phyloP scores from a whole-genome alignment of 352 stramenopile species.

The Phytophthora ohioensis region DNA sequence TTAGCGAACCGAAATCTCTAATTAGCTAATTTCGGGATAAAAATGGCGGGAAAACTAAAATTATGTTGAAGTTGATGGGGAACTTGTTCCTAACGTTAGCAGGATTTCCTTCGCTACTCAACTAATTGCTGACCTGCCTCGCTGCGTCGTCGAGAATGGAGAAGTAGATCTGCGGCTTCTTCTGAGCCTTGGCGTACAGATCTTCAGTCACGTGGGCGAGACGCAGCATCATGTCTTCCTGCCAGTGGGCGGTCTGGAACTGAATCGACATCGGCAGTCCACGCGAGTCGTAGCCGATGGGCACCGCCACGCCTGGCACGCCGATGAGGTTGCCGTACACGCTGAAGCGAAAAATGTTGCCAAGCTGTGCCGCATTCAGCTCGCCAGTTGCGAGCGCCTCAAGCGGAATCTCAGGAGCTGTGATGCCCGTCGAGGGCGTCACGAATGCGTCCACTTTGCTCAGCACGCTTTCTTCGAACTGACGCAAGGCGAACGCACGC shows the following conservation, averaged over 20 bases:
- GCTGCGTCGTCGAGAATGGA: slow-evolving; percentile 65
- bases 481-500: slow-evolving; percentile 79
- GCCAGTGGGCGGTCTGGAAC: slow-evolving; percentile 78
- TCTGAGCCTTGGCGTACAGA: slow-evolving; percentile 49
- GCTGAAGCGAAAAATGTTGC: slow-evolving; percentile 83
- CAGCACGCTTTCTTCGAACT: slow-evolving; percentile 81
- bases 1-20: neutral
- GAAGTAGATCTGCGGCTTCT: slow-evolving; percentile 70
- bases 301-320: slow-evolving; percentile 80
- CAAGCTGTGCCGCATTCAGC: slow-evolving; percentile 64
- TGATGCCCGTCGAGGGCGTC: slow-evolving; percentile 82
- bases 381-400: slow-evolving; percentile 59
- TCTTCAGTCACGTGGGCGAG: slow-evolving; percentile 66
- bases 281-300: slow-evolving; percentile 69
- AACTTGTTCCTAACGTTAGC: neutral
- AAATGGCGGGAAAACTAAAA: slow-evolving; percentile 23
- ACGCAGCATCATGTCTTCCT: slow-evolving; percentile 78
- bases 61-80: slow-evolving; percentile 14
- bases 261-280: slow-evolving; percentile 84
- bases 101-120: neutral
- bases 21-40: neutral
- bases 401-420: slow-evolving; percentile 69
- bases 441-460: slow-evolving; percentile 91
- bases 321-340: slow-evolving; percentile 91
- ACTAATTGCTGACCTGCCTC: slow-evolving; percentile 31